Conservation (phyloP, 805 yeast species). For the Ogataea nitratoaversa region DNA sequence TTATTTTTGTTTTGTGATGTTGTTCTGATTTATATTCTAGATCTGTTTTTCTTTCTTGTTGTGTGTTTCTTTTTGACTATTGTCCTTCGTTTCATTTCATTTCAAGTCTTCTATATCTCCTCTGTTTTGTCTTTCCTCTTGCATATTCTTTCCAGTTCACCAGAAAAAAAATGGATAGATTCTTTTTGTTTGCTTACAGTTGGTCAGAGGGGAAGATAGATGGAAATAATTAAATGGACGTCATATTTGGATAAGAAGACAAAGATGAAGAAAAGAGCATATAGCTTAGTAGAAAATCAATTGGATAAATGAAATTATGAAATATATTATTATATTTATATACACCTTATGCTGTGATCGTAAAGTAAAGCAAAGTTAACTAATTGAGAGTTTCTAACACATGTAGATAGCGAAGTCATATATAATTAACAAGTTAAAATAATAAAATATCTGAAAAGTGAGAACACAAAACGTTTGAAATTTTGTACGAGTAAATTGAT, state of each 20-base stretch:
- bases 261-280: constrained; percentile 1
- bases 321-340: constrained; percentile 1
- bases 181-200: background rate
- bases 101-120: background rate
- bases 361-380: background rate
- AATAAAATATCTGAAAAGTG: no score
- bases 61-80: background rate
- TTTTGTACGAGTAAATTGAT: no score
- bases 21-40: constrained; percentile 18
- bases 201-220: no score
- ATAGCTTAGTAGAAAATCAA: background rate
- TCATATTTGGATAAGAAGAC: constrained; percentile 1
- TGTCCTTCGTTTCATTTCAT: background rate
- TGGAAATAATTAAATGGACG: no score
- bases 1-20: constrained; percentile 11
- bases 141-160: no score
- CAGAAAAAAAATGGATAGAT: background rate
- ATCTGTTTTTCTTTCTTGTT: constrained; percentile 2
- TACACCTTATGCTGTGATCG: background rate
- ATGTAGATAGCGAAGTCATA: no score
- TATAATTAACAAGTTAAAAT: no score
- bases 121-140: background rate
- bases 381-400: no score
- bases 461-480: no score
- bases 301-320: constrained; percentile 14